Conservation (phyloP, 257 asterid species). For the Echium plantagineum region DNA sequence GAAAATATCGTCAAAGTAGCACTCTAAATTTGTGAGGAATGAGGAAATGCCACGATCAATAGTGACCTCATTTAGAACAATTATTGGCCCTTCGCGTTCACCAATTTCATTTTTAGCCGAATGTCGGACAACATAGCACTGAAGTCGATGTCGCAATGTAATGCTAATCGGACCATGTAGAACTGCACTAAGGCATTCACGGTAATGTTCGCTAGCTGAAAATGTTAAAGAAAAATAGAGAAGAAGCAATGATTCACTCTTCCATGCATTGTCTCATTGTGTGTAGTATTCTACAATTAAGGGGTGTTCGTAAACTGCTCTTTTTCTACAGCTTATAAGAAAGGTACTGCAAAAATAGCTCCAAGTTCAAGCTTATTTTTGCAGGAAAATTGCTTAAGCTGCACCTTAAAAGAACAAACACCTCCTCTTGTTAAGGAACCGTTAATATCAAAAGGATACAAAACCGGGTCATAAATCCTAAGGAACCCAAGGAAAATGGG, state of each 20-base stretch:
- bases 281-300: background rate
- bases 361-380: no score
- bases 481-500: constrained; percentile 95
- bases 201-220: constrained; percentile 82
- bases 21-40: constrained; percentile 78
- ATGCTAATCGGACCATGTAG: constrained; percentile 80
- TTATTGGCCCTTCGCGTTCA: constrained; percentile 77
- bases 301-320: background rate
- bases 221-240: constrained; percentile 33
- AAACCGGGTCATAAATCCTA: constrained; percentile 97
- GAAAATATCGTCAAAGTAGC: constrained; percentile 80
- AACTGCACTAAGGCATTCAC: constrained; percentile 48
- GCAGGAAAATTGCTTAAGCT: no score
- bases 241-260: constrained; percentile 2
- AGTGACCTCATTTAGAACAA: constrained; percentile 88
- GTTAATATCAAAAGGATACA: constrained; percentile 48
- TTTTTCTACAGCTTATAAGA: no score
- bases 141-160: constrained; percentile 82
- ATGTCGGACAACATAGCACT: constrained; percentile 75
- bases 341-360: no score
- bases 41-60: constrained; percentile 96
- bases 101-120: constrained; percentile 59
- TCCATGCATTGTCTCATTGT: background rate
- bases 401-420: background rate
- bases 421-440: constrained; percentile 6